These are phyloP conservation scores for Globisporangium nodosum DNA, from an alignment of 352 stramenopile genomes.

Conservation along the genomic window DNA sequence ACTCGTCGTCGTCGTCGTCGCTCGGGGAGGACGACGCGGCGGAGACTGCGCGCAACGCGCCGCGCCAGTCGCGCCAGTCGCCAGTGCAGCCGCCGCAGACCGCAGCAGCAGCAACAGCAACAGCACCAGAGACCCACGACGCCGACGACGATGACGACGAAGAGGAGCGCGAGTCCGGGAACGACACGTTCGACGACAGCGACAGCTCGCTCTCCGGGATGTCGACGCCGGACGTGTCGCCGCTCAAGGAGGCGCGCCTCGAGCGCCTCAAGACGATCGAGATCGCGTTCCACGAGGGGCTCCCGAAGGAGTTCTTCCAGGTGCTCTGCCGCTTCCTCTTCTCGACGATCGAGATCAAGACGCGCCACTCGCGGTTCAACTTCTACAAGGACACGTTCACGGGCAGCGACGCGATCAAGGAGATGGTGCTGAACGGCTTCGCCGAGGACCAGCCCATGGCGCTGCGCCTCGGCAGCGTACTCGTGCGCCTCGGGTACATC, in stretches of 20 bases:
- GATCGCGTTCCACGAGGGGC: slow-evolving; percentile 73
- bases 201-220: slow-evolving; percentile 28
- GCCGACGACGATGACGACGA: slow-evolving; percentile 27
- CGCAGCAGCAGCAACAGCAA: slow-evolving; percentile 1
- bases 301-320: slow-evolving; percentile 76
- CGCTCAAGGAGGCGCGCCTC: slow-evolving; percentile 62
- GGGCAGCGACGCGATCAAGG: slow-evolving; percentile 61
- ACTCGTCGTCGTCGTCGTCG: slow-evolving; percentile 33
- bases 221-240: slow-evolving; percentile 34
- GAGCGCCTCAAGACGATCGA: slow-evolving; percentile 72
- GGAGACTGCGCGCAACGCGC: slow-evolving; percentile 18
- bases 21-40: slow-evolving; percentile 32
- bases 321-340: slow-evolving; percentile 67
- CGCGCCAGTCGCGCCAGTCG: background rate
- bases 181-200: slow-evolving; percentile 23
- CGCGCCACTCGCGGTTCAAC: slow-evolving; percentile 76
- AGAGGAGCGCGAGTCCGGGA: slow-evolving; percentile 20
- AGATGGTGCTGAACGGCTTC: slow-evolving; percentile 74
- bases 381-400: slow-evolving; percentile 87
- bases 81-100: too few relatives aligned
- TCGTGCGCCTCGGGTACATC: slow-evolving; percentile 78
- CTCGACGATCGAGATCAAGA: slow-evolving; percentile 76
- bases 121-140: background rate
- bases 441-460: slow-evolving; percentile 67
- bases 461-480: slow-evolving; percentile 67